Evolutionary conservation across 208 protist species (phyloP).

Genomic region (Leishmania major): DNA sequence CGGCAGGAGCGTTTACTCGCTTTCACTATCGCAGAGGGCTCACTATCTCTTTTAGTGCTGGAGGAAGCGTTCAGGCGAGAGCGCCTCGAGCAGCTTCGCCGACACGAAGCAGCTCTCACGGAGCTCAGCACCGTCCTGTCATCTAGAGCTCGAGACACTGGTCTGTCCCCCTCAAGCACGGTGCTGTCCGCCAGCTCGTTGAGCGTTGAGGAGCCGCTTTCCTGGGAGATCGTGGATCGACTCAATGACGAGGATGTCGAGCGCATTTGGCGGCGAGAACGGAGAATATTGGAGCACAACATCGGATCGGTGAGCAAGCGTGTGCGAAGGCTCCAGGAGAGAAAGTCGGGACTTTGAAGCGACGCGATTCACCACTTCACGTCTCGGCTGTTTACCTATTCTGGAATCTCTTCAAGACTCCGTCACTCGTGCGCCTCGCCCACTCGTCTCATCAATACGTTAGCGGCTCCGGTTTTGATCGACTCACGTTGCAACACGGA

Average conservation of each 20-base stretch:
- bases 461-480: not conserved
- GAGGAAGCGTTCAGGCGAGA: slow-evolving; percentile 25
- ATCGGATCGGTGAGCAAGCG: slow-evolving; percentile 11
- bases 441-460: not conserved
- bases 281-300: slow-evolving; percentile 3
- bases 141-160: not conserved
- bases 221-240: slow-evolving; percentile 12
- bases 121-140: slow-evolving; percentile 13
- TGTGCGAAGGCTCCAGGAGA: slow-evolving; percentile 11
- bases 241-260: slow-evolving; percentile 29
- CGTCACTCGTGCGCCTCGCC: not conserved
- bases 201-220: slow-evolving; percentile 3
- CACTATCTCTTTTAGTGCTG: slow-evolving; percentile 6
- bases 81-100: slow-evolving; percentile 24
- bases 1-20: slow-evolving; percentile 21
- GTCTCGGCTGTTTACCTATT: not conserved
- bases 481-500: not conserved
- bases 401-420: not conserved
- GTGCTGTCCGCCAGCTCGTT: not conserved
- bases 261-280: slow-evolving; percentile 25
- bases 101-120: slow-evolving; percentile 16
- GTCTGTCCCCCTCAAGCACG: not conserved
- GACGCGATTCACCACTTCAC: not conserved
- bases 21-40: slow-evolving; percentile 22
- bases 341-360: not conserved